Conservation (phyloP, 2,329 filamentous ascomycete genomes). For the Claviceps capensis region DNA sequence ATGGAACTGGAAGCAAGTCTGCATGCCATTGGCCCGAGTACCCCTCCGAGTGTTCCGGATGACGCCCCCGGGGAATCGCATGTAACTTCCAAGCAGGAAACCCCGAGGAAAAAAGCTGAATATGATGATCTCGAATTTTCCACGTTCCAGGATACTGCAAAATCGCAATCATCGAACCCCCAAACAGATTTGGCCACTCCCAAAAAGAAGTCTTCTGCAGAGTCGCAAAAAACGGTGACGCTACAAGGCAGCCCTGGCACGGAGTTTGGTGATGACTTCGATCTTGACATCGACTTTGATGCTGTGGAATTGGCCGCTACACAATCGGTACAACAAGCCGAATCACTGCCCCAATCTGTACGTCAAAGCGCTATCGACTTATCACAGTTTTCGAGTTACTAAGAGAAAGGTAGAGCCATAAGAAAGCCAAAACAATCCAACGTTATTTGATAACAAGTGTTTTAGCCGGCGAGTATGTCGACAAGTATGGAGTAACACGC, state of each 20-base stretch:
- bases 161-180: constrained; percentile 6
- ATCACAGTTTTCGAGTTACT: constrained; percentile 32
- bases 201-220: constrained; percentile 4
- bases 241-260: constrained; percentile 13
- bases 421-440: constrained; percentile 63
- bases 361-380: constrained; percentile 15
- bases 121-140: constrained; percentile 56
- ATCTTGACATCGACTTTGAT: constrained; percentile 68
- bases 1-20: constrained; percentile 37
- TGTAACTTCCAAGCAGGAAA: background rate
- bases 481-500: constrained; percentile 43
- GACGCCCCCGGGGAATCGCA: constrained; percentile 10
- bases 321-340: constrained; percentile 37
- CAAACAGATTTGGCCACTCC: constrained; percentile 4
- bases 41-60: constrained; percentile 15
- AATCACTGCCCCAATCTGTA: constrained; percentile 20
- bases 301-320: constrained; percentile 60
- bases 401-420: constrained; percentile 51
- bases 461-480: constrained; percentile 53
- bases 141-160: constrained; percentile 31
- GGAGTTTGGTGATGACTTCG: constrained; percentile 32
- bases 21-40: constrained; percentile 8
- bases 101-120: constrained; percentile 21
- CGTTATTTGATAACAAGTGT: constrained; percentile 72
- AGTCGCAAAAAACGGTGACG: background rate